These are phyloP conservation scores for Bertia moriformis DNA, from an alignment of 2,329 filamentous ascomycete species.

Conservation along the genomic window DNA sequence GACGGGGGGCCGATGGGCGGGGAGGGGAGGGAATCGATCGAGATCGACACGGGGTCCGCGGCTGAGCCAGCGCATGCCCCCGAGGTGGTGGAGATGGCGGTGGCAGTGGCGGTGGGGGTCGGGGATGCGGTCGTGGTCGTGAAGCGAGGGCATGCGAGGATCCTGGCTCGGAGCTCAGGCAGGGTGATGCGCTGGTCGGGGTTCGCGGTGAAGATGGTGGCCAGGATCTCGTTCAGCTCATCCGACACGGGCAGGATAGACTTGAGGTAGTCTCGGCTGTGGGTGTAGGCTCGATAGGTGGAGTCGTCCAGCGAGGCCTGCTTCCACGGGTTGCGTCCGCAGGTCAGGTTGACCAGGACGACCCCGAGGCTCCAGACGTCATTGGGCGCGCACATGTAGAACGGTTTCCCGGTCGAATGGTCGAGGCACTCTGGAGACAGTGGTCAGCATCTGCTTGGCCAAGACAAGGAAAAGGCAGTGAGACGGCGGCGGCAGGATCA, in stretches of 20 bases:
- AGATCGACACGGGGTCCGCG: constrained; percentile 4
- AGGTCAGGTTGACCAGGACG: constrained; percentile 92
- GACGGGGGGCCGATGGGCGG: constrained; percentile 23
- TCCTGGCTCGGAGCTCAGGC: constrained; percentile 61
- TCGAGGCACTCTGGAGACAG: constrained; percentile 74
- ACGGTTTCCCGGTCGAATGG: constrained; percentile 58
- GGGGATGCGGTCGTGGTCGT: constrained; percentile 29
- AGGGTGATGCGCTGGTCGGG: constrained; percentile 72
- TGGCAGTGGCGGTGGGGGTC: constrained; percentile 8
- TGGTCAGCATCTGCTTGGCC: constrained; percentile 7
- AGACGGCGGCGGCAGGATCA: constrained; percentile 5
- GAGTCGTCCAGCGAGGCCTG: constrained; percentile 84
- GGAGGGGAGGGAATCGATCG: constrained; percentile 13
- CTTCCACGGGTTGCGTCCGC: constrained; percentile 97
- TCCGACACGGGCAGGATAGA: constrained; percentile 82
- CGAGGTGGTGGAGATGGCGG: constrained; percentile 5
- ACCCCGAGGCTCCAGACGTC: constrained; percentile 98
- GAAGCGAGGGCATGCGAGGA: constrained; percentile 63
- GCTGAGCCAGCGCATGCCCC: no score
- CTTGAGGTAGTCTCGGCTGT: constrained; percentile 74
- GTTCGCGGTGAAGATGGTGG: constrained; percentile 74
- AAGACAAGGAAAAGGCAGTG: constrained; percentile 4
- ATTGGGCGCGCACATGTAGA: constrained; percentile 84
- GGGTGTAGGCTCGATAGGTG: constrained; percentile 81
- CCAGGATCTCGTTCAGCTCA: constrained; percentile 77